Evolutionary conservation across 2,329 filamentous ascomycete genomes (phyloP), one percentile per base, ranked within the genome.

Genomic region (Aspergillus quadrilineatus): DNA sequence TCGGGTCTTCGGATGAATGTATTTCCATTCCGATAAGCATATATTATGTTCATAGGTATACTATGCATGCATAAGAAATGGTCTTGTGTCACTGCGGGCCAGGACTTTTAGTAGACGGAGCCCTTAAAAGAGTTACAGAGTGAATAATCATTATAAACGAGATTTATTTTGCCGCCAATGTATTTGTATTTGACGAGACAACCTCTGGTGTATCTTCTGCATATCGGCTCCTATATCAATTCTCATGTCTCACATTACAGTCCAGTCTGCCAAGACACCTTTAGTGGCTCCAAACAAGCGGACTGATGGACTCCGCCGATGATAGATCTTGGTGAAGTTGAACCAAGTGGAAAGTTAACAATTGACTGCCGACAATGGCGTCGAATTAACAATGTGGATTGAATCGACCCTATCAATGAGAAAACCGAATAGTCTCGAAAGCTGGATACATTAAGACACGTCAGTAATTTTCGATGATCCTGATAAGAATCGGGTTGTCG

Each of bases 381-480:
- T 37, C 36, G 17, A 17, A 17, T 17, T 17, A 17, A 39, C 37
- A 14, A 6, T n/a, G n/a, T n/a, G 14, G 37, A 34, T 34, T 34
- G 30, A 34, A 2, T 8, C 30, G 7, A 34, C 7, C 30, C 5
- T 28, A 30, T 30, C 26, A 29, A 28, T 39, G 15, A 48, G 32
- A 26, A 47, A 49, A 17, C 10, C 22, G 26, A 48, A 48, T 15
- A 22, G 6, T 4, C 14, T 8, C 14, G 10, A 34, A 29, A 7
- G 14, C 5, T 47, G 44, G 30, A 36, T 42, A 32, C 28, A 32
- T 12, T 50, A 32, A 50, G 48, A 50, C 37, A 50, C 26, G 48
- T 50, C 48, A 32, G 42, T 42, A 50, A 50, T 17, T n/a, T 28
- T 41, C n/a, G 44, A 17, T 45, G 44, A 47, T 47, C 44, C 44